Evolutionary conservation across 2,329 filamentous ascomycete species (phyloP).

Genomic region (Venturia carpophila): DNA sequence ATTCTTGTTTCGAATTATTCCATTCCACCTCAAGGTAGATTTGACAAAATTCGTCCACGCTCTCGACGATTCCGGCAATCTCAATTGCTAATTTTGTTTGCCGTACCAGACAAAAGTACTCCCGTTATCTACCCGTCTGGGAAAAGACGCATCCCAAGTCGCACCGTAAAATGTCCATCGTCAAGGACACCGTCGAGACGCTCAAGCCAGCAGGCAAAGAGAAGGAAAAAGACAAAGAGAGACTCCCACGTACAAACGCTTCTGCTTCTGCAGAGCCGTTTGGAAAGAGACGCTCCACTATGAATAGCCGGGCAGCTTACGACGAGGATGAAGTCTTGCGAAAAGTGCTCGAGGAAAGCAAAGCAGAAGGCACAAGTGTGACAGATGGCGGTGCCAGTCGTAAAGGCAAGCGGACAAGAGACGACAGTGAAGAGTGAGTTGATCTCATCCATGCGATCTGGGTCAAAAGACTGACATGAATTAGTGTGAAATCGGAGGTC

Average conservation of each 20-base stretch:
- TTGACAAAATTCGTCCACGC: not conserved
- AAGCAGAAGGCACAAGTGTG: slow-evolving; percentile 57
- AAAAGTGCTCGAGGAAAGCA: slow-evolving; percentile 90
- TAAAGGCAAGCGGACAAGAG: slow-evolving; percentile 74
- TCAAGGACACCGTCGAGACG: slow-evolving; percentile 54
- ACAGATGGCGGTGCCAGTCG: slow-evolving; percentile 49
- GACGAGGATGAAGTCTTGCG: slow-evolving; percentile 88
- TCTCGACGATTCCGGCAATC: not conserved
- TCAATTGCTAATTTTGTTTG: slow-evolving; percentile 12
- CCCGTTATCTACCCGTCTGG: slow-evolving; percentile 54
- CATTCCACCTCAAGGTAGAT: slow-evolving; percentile 12
- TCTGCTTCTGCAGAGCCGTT: slow-evolving; percentile 45
- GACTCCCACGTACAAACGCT: slow-evolving; percentile 25
- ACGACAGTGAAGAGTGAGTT: slow-evolving; percentile 89
- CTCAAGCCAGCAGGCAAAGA: slow-evolving; percentile 48
- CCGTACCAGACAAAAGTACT: slow-evolving; percentile 51
- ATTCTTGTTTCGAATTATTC: slow-evolving; percentile 21
- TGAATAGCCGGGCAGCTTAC: slow-evolving; percentile 95
- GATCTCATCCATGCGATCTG: not conserved
- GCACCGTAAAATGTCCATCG: slow-evolving; percentile 57
- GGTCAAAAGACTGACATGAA: not conserved
- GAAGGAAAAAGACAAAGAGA: slow-evolving; percentile 45
- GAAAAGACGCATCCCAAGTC: slow-evolving; percentile 43
- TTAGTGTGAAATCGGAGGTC: slow-evolving; percentile 33
- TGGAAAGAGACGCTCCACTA: slow-evolving; percentile 84